phyloP scores from a whole-genome alignment of 2,329 filamentous ascomycete genomes.

The Fusarium sp. region DNA sequence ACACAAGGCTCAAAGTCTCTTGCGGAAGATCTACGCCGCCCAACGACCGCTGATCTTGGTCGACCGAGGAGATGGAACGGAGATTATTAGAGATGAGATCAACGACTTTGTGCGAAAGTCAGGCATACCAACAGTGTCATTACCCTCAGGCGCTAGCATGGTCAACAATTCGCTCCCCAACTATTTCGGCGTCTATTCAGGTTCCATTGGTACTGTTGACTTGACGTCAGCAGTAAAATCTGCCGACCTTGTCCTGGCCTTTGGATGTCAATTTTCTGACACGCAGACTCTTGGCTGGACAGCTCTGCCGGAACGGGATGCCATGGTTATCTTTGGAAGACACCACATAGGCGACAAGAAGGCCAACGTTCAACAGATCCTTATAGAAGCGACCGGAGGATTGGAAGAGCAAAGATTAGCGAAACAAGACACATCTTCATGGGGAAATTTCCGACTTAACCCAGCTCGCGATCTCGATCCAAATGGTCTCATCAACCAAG shows the following conservation, averaged over 20 bases:
- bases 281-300: constrained; percentile 32
- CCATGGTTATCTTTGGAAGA: background rate
- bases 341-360: background rate
- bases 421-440: background rate
- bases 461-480: background rate
- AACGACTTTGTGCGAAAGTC: background rate
- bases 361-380: background rate
- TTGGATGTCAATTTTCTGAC: constrained; percentile 29
- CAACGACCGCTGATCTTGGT: background rate
- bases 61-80: background rate
- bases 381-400: accelerated
- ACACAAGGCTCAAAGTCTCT: background rate
- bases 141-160: constrained; percentile 7
- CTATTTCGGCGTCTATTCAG: constrained; percentile 24
- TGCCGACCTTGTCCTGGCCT: constrained; percentile 18
- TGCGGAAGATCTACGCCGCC: background rate
- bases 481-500: background rate
- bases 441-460: background rate
- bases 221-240: background rate
- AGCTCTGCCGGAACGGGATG: background rate
- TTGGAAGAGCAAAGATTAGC: accelerated
- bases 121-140: constrained; percentile 1
- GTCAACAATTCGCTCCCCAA: constrained; percentile 6
- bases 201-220: background rate
- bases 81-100: background rate